Evolutionary conservation across 345 rosid genomes (phyloP).

Genomic region (Crucihimalaya himalaica): DNA sequence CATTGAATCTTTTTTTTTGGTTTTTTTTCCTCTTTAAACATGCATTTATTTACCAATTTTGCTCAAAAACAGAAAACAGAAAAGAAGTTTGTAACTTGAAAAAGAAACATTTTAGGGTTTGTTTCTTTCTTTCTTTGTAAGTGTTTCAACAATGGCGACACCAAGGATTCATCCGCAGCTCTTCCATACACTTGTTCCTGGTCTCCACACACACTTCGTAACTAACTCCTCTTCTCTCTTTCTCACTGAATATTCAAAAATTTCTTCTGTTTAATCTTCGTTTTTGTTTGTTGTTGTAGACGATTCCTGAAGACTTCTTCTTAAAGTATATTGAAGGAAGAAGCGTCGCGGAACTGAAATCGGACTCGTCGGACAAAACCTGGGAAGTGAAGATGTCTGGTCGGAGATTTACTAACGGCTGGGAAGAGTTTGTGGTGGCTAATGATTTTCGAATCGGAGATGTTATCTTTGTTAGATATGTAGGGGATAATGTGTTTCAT

Average conservation of each 20-base stretch:
- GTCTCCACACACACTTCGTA: constrained; percentile 23
- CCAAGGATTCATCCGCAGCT: not conserved
- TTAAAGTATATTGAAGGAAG: not conserved
- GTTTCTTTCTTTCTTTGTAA: not conserved
- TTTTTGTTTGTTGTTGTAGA: constrained; percentile 8
- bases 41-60: not conserved
- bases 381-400: constrained; percentile 18
- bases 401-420: constrained; percentile 12
- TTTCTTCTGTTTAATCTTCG: not conserved
- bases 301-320: constrained; percentile 25
- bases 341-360: not conserved
- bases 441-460: constrained; percentile 17
- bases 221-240: not conserved
- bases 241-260: not conserved
- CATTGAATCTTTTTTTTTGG: too few species aligned
- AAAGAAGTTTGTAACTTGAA: not conserved
- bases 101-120: not conserved
- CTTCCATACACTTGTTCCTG: constrained; percentile 11
- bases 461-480: not conserved
- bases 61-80: not conserved
- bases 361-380: constrained; percentile 1
- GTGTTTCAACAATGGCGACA: not conserved
- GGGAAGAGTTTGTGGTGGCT: constrained; percentile 14
- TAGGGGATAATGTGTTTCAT: constrained; percentile 21
- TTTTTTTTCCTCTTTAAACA: too few species aligned